Evolutionary conservation across 805 yeast species (phyloP), one percentile per base, ranked within the genome.

Genomic region (Yarrowia sp.): DNA sequence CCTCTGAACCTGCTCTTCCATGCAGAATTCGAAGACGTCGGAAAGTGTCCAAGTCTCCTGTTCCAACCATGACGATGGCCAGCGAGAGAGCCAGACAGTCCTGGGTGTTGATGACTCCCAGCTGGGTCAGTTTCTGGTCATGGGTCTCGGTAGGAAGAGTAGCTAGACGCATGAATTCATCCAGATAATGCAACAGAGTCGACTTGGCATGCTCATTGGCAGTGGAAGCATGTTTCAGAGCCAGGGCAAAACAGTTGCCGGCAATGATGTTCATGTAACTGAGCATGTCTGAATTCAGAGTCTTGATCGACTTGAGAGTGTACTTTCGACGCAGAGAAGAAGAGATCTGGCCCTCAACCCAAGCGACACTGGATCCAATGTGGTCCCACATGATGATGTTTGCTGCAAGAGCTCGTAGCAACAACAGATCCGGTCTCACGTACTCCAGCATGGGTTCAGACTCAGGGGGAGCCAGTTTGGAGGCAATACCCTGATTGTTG

Each of bases 11-110:
- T 40, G 77, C 46, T 73, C 82, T 81, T 20, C 89, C 90, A 74
- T 90, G 92, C 39, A 91, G 78, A 33, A 84, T 83, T 69, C 97
- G 82, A 50, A 91, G 79, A 65, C 97, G 82, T 72, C 93, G 82
- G 71, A 95, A 84, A 0, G 87, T 85, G 52, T 86, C 90, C 66
- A 93, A 77, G 75, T 95, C 97, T 0, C 99, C 98, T 15, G 92
- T 86, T 1, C 97, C 97, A 1, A 97, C 93, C 90, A 92, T 90
- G 0, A 92, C 83, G 34, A 91, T 80, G 0, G 97, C 84, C 8
- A 85, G 76, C 9, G 95, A 84, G 6, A 94, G 76, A 1, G 88
- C 83, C 14, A 92, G 71, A 0, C 88, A 79, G 70, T 86, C 86
- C 58, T 87, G 86, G 39, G 87, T 79, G 40, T 83, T 83, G 20